Evolutionary conservation across 2,329 filamentous ascomycete species (phyloP).

Genomic region (Cordyceps tenuipes): DNA sequence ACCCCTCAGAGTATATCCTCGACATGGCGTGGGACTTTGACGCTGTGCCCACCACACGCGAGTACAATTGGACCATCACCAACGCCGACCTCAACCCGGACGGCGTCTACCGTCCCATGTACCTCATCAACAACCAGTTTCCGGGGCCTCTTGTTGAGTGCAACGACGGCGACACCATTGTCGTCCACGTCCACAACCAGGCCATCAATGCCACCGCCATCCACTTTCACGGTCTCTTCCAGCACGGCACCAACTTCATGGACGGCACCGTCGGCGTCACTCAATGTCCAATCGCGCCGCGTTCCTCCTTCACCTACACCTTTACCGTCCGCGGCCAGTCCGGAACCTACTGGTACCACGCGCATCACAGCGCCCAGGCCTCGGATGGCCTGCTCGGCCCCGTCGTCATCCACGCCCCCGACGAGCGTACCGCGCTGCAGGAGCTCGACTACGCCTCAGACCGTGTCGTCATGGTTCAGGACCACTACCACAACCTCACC

Average conservation of each 20-base stretch:
- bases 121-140: constrained; percentile 68
- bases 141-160: constrained; percentile 65
- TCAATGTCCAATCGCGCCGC: constrained; percentile 59
- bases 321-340: constrained; percentile 51
- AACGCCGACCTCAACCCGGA: constrained; percentile 54
- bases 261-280: constrained; percentile 62
- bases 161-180: constrained; percentile 63
- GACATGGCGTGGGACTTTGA: constrained; percentile 46
- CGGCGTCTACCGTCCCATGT: constrained; percentile 47
- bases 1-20: constrained; percentile 46
- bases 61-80: constrained; percentile 52
- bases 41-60: constrained; percentile 40
- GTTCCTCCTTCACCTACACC: constrained; percentile 54
- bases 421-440: constrained; percentile 25
- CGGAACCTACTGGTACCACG: constrained; percentile 54
- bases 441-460: constrained; percentile 34
- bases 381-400: constrained; percentile 62
- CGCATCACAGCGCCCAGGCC: constrained; percentile 55
- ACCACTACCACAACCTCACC: constrained; percentile 60
- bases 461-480: constrained; percentile 57
- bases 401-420: constrained; percentile 54
- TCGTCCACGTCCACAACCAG: constrained; percentile 61
- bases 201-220: constrained; percentile 58
- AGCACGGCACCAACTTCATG: constrained; percentile 67
- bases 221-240: constrained; percentile 72